Base-by-base conservation (phyloP, 768 basidiomycete species). In the Leccinum fibrillosum region DNA sequence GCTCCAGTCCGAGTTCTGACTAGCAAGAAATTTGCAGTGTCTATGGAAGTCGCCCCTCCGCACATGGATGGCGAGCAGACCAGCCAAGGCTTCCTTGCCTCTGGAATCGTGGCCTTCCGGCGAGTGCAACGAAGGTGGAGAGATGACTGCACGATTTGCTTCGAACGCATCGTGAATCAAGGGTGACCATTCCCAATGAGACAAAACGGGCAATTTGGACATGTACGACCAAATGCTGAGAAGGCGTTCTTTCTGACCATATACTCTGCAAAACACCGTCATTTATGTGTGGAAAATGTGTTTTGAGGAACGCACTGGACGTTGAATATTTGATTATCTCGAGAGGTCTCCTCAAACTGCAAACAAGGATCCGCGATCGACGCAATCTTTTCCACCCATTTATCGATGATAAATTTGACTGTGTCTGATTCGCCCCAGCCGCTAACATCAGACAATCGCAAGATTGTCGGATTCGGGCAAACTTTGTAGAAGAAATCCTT, bases 41-140 rank as follows among this genome's bases (percentile, higher is more conserved):
- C 59, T 55, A 19, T 68, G 35, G 60, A 74, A 83, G 67, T 82
- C 82, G 4, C 82, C 82, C 25, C 81, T 73, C 5, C 82, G 80
- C 44, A 83, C 69, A 61, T 83, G 82, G 17, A 83, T 63, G 12
- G 72, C 80, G n/a, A 82, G 70, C 0, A 81, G 67, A n/a, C 80
- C 77, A 7, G 69, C 54, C 21, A 68, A 19, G 12, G 54, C 52
- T n/a, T 66, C 56, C 45, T 55, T 30, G 1, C 12, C 13, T 35
- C 60, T 59, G n/a, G 56, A 52, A 53, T 49, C 10, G 34, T 51
- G 30, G 10, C 54, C 55, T 7, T 55, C 26, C 25, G 53, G 39
- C 64, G 56, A 54, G 55, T 45, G 17, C 26, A 56, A 52, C 21
- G 62, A 64, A 53, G 49, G 66, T 4, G 54, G 67, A 51, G 25